A percentile compares a stretch with the other conserved stretches of the same genome.
phyloP scores from a whole-genome alignment of 139 green algal species.

The Coelastrella sp. region DNA sequence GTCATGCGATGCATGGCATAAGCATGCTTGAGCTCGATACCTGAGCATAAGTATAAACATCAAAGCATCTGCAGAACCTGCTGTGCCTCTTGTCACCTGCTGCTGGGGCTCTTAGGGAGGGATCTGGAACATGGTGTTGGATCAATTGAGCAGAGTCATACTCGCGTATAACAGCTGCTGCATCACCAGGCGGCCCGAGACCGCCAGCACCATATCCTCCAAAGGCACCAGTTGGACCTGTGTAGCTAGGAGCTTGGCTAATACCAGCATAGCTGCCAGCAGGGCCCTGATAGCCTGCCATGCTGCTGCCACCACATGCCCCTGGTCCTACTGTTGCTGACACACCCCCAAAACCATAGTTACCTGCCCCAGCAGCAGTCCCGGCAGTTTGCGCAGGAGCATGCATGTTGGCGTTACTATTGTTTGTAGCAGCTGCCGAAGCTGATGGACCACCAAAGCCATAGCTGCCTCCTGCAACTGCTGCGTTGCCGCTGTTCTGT shows the following conservation, averaged over 20 bases:
- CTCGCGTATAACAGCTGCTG: neutral
- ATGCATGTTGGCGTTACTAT: too few species aligned
- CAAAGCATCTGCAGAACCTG: neutral
- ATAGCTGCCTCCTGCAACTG: neutral
- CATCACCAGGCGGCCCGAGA: neutral
- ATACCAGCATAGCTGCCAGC: neutral
- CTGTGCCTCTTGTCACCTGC: too few species aligned
- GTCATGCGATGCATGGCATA: neutral
- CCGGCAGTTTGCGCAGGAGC: neutral
- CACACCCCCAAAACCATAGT: neutral
- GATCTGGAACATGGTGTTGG: constrained; percentile 1
- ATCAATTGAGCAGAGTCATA: neutral
- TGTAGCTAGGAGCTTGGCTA: neutral
- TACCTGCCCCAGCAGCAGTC: neutral
- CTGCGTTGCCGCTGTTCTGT: neutral
- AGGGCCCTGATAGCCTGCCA: neutral
- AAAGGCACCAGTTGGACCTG: neutral
- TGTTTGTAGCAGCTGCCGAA: too few species aligned
- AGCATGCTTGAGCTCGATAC: neutral
- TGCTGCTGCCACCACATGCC: neutral
- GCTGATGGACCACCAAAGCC: neutral
- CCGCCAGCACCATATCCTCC: neutral
- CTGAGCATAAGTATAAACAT: neutral
- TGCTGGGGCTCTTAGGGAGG: constrained; percentile 5
- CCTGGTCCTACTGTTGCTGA: too few species aligned